phyloP scores from a whole-genome alignment of 139 green algal genomes.

The Volvox africanus region DNA sequence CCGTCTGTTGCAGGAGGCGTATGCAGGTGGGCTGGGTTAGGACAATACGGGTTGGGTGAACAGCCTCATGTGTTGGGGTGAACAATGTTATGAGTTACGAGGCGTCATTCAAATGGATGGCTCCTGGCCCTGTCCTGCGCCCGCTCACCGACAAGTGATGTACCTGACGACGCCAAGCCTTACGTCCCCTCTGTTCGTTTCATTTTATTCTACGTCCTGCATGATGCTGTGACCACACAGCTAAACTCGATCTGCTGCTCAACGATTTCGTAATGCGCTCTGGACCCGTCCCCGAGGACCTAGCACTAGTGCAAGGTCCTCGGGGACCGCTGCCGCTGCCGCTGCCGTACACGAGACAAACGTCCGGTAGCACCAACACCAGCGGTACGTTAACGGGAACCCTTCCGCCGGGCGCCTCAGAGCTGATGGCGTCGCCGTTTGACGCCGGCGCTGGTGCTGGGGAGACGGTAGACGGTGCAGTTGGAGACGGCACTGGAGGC shows the following conservation, averaged over 20 bases:
- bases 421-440: background rate
- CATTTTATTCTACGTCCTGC: too few species aligned
- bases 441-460: background rate
- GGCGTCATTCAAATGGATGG: background rate
- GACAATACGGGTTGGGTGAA: background rate
- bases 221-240: background rate
- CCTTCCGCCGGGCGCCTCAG: background rate
- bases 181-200: too few species aligned
- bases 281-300: background rate
- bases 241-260: constrained; percentile 18
- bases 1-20: background rate
- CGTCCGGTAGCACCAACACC: too few species aligned
- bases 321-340: background rate
- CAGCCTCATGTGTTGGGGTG: background rate
- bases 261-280: background rate
- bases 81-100: too few species aligned
- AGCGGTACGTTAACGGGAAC: background rate
- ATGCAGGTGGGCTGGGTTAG: background rate
- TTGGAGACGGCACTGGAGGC: background rate
- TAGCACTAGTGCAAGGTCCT: background rate
- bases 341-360: background rate
- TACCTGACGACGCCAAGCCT: too few species aligned
- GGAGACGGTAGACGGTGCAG: too few species aligned
- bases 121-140: background rate
- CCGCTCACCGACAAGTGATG: background rate